phyloP scores from a whole-genome alignment of 352 stramenopile genomes.

The Phytophthora agathidicida region DNA sequence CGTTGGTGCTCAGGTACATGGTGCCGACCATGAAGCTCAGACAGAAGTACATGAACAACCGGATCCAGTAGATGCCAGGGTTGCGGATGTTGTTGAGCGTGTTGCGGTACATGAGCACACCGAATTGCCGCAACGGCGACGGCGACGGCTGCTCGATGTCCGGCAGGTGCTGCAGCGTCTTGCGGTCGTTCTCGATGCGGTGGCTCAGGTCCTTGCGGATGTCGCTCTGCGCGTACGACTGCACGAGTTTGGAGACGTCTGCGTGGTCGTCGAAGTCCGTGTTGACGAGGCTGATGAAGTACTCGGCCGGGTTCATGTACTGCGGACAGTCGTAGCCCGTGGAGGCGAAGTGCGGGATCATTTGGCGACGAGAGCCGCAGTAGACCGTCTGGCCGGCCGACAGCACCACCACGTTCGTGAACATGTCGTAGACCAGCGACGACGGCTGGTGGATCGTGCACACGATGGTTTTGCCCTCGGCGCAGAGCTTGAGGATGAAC shows the following conservation, averaged over 20 bases:
- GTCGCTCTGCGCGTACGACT: slow-evolving; percentile 23
- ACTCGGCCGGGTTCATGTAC: slow-evolving; percentile 67
- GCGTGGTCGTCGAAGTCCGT: slow-evolving; percentile 60
- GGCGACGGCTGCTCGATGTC: slow-evolving; percentile 24
- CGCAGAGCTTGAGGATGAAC: slow-evolving; percentile 21
- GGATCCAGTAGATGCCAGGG: slow-evolving; percentile 63
- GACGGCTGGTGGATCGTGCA: slow-evolving; percentile 93
- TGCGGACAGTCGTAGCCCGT: slow-evolving; percentile 40
- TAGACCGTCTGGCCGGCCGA: slow-evolving; percentile 79
- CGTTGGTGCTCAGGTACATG: slow-evolving; percentile 71
- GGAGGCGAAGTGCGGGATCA: slow-evolving; percentile 46
- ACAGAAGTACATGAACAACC: slow-evolving; percentile 68
- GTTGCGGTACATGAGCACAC: slow-evolving; percentile 58
- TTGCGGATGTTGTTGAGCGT: slow-evolving; percentile 70
- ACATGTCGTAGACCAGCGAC: slow-evolving; percentile 46
- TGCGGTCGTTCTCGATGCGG: slow-evolving; percentile 21
- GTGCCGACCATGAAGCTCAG: slow-evolving; percentile 73
- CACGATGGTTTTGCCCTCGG: slow-evolving; percentile 55
- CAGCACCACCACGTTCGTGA: slow-evolving; percentile 57
- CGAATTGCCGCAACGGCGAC: slow-evolving; percentile 47
- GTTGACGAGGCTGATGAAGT: slow-evolving; percentile 56
- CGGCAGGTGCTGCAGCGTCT: slow-evolving; percentile 23
- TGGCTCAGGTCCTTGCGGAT: slow-evolving; percentile 8
- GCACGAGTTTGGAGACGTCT: slow-evolving; percentile 32
- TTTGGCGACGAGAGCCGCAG: slow-evolving; percentile 53